A percentile compares a stretch with the other conserved stretches of the same genome.
Conservation (phyloP, 495 filamentous ascomycete genomes). For the Bathelium albidoporum region DNA sequence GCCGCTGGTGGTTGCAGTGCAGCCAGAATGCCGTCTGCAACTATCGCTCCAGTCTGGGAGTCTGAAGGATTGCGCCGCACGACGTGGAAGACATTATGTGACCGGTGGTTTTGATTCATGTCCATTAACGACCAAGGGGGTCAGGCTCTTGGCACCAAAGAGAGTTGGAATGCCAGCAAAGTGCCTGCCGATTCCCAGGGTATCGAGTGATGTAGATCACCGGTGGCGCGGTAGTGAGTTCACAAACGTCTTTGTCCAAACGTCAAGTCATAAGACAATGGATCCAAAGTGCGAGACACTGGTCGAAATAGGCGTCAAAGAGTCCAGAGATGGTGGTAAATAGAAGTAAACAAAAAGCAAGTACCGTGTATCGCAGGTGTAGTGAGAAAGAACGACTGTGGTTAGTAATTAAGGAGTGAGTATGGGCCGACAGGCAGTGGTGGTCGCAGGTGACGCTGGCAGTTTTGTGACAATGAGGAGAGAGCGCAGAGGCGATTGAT, state of each 20-base stretch:
- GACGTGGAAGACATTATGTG: neutral
- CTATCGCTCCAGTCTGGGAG: neutral
- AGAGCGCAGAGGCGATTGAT: neutral
- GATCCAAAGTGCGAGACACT: slow-evolving; percentile 7
- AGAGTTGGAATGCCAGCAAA: neutral
- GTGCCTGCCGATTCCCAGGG: neutral
- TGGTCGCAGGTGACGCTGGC: neutral
- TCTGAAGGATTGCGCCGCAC: neutral
- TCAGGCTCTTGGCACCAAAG: neutral
- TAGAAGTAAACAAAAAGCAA: neutral
- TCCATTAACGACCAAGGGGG: neutral
- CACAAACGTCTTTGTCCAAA: neutral
- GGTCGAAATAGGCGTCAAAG: slow-evolving; percentile 1
- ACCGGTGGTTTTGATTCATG: neutral
- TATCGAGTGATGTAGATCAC: neutral
- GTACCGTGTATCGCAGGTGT: slow-evolving; percentile 1
- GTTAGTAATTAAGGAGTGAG: slow-evolving; percentile 8
- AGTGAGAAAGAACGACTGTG: slow-evolving; percentile 19
- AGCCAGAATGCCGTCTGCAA: slow-evolving; percentile 1
- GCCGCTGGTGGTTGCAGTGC: neutral
- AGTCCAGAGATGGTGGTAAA: neutral
- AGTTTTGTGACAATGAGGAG: neutral
- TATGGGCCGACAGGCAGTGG: neutral
- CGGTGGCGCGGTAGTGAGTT: neutral
- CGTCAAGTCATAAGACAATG: neutral